These are phyloP conservation scores for Flaveria floridana DNA, from an alignment of 140 eudicot genomes.

Conservation along the genomic window DNA sequence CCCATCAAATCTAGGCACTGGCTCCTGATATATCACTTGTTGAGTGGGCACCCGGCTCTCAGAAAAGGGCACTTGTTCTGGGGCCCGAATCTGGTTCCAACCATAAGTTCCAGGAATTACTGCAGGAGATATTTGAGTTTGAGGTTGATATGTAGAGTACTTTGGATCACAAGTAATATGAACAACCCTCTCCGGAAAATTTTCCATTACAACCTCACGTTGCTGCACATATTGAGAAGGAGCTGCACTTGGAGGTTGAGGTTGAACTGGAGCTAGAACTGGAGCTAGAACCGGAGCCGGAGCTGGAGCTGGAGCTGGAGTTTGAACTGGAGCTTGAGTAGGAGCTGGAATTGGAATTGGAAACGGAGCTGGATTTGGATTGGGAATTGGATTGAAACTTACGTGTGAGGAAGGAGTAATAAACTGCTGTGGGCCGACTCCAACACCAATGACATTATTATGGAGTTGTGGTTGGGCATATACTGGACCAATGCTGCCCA, in stretches of 20 bases:
- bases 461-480: conserved; percentile 53
- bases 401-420: conserved; percentile 53
- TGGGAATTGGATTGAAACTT: conserved; percentile 44
- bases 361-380: conserved; percentile 2
- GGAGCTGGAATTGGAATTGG: conserved; percentile 25
- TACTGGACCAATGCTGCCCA: conserved; percentile 51
- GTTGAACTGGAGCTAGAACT: conserved; percentile 15
- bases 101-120: conserved; percentile 51
- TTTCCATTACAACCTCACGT: conserved; percentile 58
- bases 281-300: conserved; percentile 28
- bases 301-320: conserved; percentile 11
- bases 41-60: conserved; percentile 63
- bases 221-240: conserved; percentile 46
- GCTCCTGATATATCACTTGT: conserved; percentile 42
- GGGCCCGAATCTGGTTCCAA: conserved; percentile 59
- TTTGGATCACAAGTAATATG: conserved; percentile 54
- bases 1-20: conserved; percentile 48
- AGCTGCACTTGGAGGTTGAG: not conserved
- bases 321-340: conserved; percentile 5
- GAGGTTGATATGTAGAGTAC: conserved; percentile 53
- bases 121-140: conserved; percentile 50
- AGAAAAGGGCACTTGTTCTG: conserved; percentile 49
- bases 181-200: conserved; percentile 51
- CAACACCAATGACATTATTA: conserved; percentile 47
- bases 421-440: conserved; percentile 49